Conservation (phyloP, 2,329 filamentous ascomycete genomes). For the Colletotrichum sp. region DNA sequence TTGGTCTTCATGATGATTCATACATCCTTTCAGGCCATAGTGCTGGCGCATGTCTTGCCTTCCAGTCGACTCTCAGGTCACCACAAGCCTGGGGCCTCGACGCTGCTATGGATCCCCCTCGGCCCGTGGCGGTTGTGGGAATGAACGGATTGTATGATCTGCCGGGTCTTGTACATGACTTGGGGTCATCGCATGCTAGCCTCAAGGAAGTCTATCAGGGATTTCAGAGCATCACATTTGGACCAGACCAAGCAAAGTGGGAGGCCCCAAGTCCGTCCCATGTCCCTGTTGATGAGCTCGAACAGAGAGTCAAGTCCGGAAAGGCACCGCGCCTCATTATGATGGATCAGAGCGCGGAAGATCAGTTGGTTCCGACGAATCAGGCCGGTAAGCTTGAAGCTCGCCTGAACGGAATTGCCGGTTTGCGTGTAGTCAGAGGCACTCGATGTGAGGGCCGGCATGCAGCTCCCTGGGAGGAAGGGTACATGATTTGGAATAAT, state of each 20-base stretch:
- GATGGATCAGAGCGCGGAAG: neutral
- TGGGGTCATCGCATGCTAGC: neutral
- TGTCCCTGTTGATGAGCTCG: neutral
- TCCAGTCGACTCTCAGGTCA: neutral
- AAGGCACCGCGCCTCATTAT: neutral
- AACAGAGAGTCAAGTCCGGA: neutral
- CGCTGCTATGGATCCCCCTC: neutral
- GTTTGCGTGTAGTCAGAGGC: neutral
- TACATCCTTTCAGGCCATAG: neutral
- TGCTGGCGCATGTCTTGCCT: neutral
- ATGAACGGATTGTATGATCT: neutral
- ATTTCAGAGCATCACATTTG: neutral
- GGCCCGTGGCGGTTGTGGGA: neutral
- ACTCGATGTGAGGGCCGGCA: neutral
- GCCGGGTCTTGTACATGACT: neutral
- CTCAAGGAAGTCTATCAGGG: neutral
- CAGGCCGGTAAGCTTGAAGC: neutral
- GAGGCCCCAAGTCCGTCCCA: neutral
- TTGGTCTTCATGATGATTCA: neutral
- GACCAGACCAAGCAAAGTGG: neutral
- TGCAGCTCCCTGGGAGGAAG: neutral
- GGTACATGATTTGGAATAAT: neutral
- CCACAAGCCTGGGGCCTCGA: neutral
- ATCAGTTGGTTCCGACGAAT: neutral
- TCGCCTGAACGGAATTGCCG: neutral